A percentile compares a stretch with the other conserved stretches of the same genome.
Evolutionary conservation across 2,329 filamentous ascomycete genomes (phyloP).

Genomic region (Diaporthe velutina): DNA sequence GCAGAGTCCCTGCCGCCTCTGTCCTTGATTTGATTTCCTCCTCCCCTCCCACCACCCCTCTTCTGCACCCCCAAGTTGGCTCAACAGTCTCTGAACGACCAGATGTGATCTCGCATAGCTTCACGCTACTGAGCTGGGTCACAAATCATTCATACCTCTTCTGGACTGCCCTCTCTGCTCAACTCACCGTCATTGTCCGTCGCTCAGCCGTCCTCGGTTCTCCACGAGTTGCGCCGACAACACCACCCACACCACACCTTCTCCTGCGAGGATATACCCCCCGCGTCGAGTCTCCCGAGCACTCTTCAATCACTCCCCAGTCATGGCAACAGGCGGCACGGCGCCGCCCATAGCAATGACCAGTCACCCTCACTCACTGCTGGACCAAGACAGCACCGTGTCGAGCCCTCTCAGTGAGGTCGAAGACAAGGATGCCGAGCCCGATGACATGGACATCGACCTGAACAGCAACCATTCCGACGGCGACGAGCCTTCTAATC

Average conservation of each 20-base stretch:
- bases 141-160: constrained; percentile 18
- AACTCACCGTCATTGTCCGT: constrained; percentile 25
- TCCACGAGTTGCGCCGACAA: constrained; percentile 35
- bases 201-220: constrained; percentile 9
- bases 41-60: constrained; percentile 26
- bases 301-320: background rate
- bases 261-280: background rate
- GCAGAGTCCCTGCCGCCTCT: constrained; percentile 12
- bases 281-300: background rate
- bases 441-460: constrained; percentile 70
- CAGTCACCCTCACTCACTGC: constrained; percentile 61
- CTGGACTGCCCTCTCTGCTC: constrained; percentile 10
- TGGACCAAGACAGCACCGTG: constrained; percentile 75
- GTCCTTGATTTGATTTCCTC: constrained; percentile 30
- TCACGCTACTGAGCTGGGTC: constrained; percentile 28
- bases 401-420: constrained; percentile 96
- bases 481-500: constrained; percentile 44
- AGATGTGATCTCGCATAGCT: constrained; percentile 36
- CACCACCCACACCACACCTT: constrained; percentile 14
- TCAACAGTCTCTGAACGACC: constrained; percentile 17
- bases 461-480: constrained; percentile 43
- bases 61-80: constrained; percentile 28
- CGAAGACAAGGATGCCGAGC: constrained; percentile 81
- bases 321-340: constrained; percentile 65
- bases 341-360: constrained; percentile 63